Evolutionary conservation across 1,284 basidiomycete species (phyloP).

Genomic region (Naganishia sp.): DNA sequence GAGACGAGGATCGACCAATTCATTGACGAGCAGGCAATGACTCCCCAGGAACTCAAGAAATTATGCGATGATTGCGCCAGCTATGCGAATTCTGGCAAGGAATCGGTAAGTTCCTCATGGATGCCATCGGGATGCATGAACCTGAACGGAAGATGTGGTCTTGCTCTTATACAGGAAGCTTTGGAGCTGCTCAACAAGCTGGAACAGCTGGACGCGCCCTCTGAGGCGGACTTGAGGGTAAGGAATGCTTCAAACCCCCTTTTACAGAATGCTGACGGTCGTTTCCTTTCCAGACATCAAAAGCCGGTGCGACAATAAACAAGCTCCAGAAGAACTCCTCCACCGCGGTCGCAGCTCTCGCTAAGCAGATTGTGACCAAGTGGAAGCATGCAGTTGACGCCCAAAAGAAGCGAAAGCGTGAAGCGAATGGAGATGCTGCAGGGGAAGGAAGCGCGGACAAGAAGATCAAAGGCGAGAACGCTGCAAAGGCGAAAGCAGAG

Average conservation of each 20-base stretch:
- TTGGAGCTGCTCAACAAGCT: constrained; percentile 28
- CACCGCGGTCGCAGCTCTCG: constrained; percentile 23
- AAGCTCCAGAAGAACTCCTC: constrained; percentile 32
- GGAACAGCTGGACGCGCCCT: constrained; percentile 11
- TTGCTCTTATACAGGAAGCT: constrained; percentile 17
- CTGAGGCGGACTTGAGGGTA: constrained; percentile 27
- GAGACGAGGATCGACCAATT: background rate
- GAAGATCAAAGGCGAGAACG: constrained; percentile 30
- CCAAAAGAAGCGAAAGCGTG: constrained; percentile 34
- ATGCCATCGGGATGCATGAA: too few relatives aligned
- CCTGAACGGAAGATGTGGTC: background rate
- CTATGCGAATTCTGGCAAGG: constrained; percentile 11
- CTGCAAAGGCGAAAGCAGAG: constrained; percentile 13
- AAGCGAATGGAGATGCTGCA: constrained; percentile 24
- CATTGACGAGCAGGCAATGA: background rate
- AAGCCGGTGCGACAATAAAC: constrained; percentile 35
- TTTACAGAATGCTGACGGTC: background rate
- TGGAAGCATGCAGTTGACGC: constrained; percentile 34
- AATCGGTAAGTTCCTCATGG: constrained; percentile 1
- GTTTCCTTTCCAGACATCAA: constrained; percentile 25
- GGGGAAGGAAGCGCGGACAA: constrained; percentile 25
- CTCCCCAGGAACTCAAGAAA: constrained; percentile 24
- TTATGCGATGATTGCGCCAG: constrained; percentile 26
- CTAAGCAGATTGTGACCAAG: constrained; percentile 31
- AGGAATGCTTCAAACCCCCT: background rate